Percentiles rank a stretch among this genome's conserved stretches.
phyloP scores from a whole-genome alignment of 2,329 filamentous ascomycete species.

The Colletotrichum musicola region DNA sequence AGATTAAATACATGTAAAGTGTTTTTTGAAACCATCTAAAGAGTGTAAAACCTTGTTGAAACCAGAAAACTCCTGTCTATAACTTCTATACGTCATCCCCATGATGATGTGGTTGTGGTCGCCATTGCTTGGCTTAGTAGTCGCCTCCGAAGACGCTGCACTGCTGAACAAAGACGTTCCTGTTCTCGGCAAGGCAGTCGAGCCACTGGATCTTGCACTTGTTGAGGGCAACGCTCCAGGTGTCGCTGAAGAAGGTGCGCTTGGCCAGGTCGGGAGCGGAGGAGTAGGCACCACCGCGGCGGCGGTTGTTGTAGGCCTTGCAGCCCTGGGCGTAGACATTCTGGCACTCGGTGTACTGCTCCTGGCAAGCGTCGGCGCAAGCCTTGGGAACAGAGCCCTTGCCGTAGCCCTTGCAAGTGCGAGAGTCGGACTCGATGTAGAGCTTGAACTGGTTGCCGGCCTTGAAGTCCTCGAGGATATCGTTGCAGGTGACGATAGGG shows the following conservation, averaged over 20 bases:
- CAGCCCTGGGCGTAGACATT: slow-evolving; percentile 64
- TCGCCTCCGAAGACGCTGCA: slow-evolving; percentile 53
- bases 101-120: not conserved
- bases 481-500: slow-evolving; percentile 68
- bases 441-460: slow-evolving; percentile 62
- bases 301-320: slow-evolving; percentile 46
- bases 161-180: slow-evolving; percentile 50
- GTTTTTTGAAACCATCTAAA: slow-evolving; percentile 4
- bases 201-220: slow-evolving; percentile 64
- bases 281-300: slow-evolving; percentile 31
- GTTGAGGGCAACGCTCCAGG: slow-evolving; percentile 46
- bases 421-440: slow-evolving; percentile 59
- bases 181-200: slow-evolving; percentile 62
- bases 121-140: slow-evolving; percentile 33
- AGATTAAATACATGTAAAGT: slow-evolving; percentile 29
- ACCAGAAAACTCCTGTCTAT: slow-evolving; percentile 17
- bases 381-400: slow-evolving; percentile 53
- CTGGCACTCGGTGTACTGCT: slow-evolving; percentile 63
- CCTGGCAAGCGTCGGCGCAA: slow-evolving; percentile 66
- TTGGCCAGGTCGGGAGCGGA: slow-evolving; percentile 36
- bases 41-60: slow-evolving; percentile 14
- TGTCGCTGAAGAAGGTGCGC: slow-evolving; percentile 44
- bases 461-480: slow-evolving; percentile 57
- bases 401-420: slow-evolving; percentile 59
- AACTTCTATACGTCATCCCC: not conserved